phyloP scores from a whole-genome alignment of 495 filamentous ascomycete genomes.

The Aspergillus egyptiacus region DNA sequence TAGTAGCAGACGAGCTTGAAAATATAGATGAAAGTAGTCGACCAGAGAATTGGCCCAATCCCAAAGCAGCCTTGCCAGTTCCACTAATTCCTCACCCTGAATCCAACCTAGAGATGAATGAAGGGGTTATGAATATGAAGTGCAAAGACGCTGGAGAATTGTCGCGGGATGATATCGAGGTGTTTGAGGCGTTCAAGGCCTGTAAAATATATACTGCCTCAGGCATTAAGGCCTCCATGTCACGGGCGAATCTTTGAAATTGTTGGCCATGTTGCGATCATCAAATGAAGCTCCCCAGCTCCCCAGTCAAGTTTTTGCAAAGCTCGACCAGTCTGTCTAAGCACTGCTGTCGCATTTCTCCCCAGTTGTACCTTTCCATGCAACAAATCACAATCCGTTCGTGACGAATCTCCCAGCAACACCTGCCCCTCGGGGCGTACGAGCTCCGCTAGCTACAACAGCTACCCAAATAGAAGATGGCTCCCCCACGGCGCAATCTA shows the following conservation, averaged over 20 bases:
- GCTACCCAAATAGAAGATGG: conserved; percentile 40
- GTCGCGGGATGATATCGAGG: neutral
- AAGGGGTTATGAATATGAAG: too few species aligned
- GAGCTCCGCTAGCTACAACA: conserved; percentile 16
- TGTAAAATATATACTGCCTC: conserved; percentile 10
- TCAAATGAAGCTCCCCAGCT: neutral
- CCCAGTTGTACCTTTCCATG: neutral
- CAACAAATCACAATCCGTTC: neutral
- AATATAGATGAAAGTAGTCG: too few species aligned
- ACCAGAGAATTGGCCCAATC: too few species aligned
- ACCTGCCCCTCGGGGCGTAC: conserved; percentile 16
- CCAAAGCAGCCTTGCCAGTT: too few species aligned
- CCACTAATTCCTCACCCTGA: too few species aligned
- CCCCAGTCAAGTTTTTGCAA: neutral
- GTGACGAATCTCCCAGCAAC: conserved; percentile 7
- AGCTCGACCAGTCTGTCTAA: neutral
- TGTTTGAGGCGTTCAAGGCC: neutral
- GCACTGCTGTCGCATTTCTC: neutral
- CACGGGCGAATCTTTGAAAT: conserved; percentile 5
- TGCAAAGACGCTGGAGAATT: neutral
- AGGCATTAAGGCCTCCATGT: conserved; percentile 18
- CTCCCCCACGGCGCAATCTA: conserved; percentile 48
- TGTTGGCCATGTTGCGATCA: neutral
- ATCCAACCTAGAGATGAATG: too few species aligned
- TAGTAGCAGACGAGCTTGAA: neutral